Percentiles rank a stretch among this genome's conserved stretches.
Evolutionary conservation across 164 flowering plant species (phyloP).

Genomic region (Chloranthus sessilifolius): DNA sequence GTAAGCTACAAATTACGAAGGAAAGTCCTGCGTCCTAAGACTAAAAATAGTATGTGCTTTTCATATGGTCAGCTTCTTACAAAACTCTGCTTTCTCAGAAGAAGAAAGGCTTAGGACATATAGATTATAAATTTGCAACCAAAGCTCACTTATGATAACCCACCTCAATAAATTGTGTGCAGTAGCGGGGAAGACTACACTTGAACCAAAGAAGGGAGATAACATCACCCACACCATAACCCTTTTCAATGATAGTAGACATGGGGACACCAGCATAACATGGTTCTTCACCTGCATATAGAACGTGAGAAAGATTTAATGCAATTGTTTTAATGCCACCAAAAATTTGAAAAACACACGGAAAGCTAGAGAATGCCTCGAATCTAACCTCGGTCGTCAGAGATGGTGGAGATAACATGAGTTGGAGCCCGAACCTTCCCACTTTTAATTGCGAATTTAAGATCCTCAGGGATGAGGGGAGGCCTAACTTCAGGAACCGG

Average conservation of each 20-base stretch:
- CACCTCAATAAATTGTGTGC: constrained; percentile 87
- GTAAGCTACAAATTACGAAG: not conserved
- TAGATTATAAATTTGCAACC: too few species aligned
- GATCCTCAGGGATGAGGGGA: constrained; percentile 99
- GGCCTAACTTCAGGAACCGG: constrained; percentile 82
- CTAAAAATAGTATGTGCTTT: too few species aligned
- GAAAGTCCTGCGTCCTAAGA: not conserved
- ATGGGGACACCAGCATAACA: constrained; percentile 93
- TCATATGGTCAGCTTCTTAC: not conserved
- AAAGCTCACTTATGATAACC: not conserved
- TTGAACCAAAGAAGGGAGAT: constrained; percentile 96
- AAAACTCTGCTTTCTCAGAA: too few species aligned
- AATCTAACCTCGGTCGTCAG: constrained; percentile 89
- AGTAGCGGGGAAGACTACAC: constrained; percentile 93
- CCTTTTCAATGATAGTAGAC: constrained; percentile 89
- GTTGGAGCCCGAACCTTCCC: constrained; percentile 99
- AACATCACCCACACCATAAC: constrained; percentile 91
- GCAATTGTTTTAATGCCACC: not conserved
- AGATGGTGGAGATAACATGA: constrained; percentile 94
- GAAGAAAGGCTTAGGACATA: too few species aligned
- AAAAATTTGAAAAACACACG: not conserved
- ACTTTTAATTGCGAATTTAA: constrained; percentile 81
- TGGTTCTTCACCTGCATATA: constrained; percentile 77
- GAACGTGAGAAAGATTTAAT: not conserved
- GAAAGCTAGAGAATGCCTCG: not conserved